These are phyloP conservation scores for Phyllosticta citriasiana DNA, from an alignment of 2,329 filamentous ascomycete species.

Conservation along the genomic window DNA sequence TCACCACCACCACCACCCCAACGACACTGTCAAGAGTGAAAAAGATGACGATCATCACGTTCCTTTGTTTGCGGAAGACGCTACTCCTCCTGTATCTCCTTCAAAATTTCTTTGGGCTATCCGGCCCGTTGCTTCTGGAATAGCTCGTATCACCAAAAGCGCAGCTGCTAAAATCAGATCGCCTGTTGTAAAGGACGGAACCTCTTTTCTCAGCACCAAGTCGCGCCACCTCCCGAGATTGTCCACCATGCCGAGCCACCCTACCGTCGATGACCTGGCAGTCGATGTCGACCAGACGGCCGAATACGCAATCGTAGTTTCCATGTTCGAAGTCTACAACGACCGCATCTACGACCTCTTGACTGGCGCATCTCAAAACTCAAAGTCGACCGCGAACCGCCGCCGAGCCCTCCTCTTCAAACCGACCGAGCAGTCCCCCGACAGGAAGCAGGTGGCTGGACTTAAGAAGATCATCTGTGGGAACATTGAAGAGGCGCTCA, in stretches of 20 bases:
- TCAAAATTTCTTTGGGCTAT: slow-evolving; percentile 13
- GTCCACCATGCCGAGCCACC: slow-evolving; percentile 60
- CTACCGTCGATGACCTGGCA: slow-evolving; percentile 49
- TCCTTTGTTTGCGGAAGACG: not conserved
- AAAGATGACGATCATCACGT: not conserved
- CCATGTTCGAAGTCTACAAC: slow-evolving; percentile 99
- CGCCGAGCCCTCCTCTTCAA: slow-evolving; percentile 87
- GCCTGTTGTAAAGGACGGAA: slow-evolving; percentile 41
- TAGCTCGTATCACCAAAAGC: slow-evolving; percentile 20
- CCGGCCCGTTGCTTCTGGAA: slow-evolving; percentile 23
- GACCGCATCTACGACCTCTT: slow-evolving; percentile 94
- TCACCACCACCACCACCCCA: not conserved
- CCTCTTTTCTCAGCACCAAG: slow-evolving; percentile 42
- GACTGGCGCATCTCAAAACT: slow-evolving; percentile 49
- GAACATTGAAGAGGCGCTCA: slow-evolving; percentile 70
- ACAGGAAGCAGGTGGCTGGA: slow-evolving; percentile 90
- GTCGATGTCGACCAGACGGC: slow-evolving; percentile 59
- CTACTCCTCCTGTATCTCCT: not conserved
- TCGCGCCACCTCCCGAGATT: slow-evolving; percentile 55
- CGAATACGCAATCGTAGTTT: slow-evolving; percentile 81
- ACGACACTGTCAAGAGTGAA: not conserved
- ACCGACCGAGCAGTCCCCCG: slow-evolving; percentile 73
- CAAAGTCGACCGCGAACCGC: slow-evolving; percentile 40
- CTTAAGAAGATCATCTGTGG: slow-evolving; percentile 82
- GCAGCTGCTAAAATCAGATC: slow-evolving; percentile 18